phyloP scores from a whole-genome alignment of 805 yeast genomes.

The Priceomyces medius region DNA sequence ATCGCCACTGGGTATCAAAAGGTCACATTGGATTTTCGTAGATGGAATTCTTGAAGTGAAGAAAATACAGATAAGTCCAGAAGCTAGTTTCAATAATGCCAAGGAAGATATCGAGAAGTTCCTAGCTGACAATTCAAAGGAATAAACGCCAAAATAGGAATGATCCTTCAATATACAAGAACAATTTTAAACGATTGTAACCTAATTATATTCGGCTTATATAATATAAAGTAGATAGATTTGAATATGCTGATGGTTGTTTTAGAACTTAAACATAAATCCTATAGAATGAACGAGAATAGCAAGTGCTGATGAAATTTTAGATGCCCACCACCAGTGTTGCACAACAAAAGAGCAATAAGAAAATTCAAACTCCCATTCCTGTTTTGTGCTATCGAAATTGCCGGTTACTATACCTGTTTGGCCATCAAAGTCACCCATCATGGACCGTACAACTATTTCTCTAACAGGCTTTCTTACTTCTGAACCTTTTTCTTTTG shows the following conservation, averaged over 20 bases:
- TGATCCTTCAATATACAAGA: no score
- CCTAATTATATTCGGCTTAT: no score
- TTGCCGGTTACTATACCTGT: constrained; percentile 82
- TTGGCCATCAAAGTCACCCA: constrained; percentile 95
- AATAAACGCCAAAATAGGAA: not conserved
- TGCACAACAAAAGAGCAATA: constrained; percentile 83
- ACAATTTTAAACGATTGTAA: no score
- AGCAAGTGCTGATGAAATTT: constrained; percentile 41
- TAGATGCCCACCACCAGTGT: constrained; percentile 95
- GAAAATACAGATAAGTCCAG: constrained; percentile 52
- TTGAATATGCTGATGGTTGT: no score
- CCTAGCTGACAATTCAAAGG: constrained; percentile 16
- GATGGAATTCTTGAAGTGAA: constrained; percentile 66
- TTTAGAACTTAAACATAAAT: no score
- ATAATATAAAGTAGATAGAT: no score
- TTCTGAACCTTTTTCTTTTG: constrained; percentile 31
- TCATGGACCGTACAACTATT: constrained; percentile 85
- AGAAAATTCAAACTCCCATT: constrained; percentile 68
- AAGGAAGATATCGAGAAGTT: constrained; percentile 53
- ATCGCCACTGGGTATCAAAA: constrained; percentile 67
- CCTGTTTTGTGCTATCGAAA: constrained; percentile 39
- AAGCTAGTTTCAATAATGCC: constrained; percentile 57
- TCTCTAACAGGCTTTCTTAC: constrained; percentile 55
- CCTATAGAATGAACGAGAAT: constrained; percentile 28
- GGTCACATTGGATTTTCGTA: constrained; percentile 91